Evolutionary conservation across 1,284 basidiomycete species (phyloP), one percentile per base, ranked within the genome.

Genomic region (Austroboletus rostrupii): DNA sequence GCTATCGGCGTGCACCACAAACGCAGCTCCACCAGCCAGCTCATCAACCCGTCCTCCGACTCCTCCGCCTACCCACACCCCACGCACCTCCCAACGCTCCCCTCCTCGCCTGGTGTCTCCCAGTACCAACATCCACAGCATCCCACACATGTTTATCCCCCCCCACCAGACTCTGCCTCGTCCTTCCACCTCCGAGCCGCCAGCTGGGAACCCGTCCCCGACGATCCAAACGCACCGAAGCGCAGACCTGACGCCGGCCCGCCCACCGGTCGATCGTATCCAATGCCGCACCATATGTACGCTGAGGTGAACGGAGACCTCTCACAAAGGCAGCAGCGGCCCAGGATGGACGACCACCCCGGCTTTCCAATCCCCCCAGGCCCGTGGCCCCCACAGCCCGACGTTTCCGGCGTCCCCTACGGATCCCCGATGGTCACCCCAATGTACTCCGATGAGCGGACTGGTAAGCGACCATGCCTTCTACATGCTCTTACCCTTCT

Each of bases 1-100:
- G n/a, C n/a, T n/a, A n/a, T n/a, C n/a, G 64, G 64, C 56, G 61
- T 77, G 53, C 74, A 78, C 48, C 76, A 78, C 61, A 78, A 76
- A 59, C 74, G 77, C 39, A 78, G 77, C 11, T 77, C 76, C 48
- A 77, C 78, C 62, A 72, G 68, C 57, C 72, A 78, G 53, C 72
- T 77, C n/a, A 74, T 77, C 59, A 77, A 77, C 53, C 75, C 75
- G 21, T 69, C 68, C 43, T 61, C 65, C 46, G 60, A 59, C 50
- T 67, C 64, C 31, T 67, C 66, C 53, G 60, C 64, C 8, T 70
- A 66, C 52, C 48, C 62, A 47, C 61, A 61, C 59, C 48, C 65
- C 38, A 16, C 57, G 16, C 69, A 68, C 52, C 60, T 70, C 48
- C 54, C 62, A 32, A 43, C 13, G 43, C 58, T 65, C 41, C 12